These are phyloP conservation scores for Populus euphratica DNA, from an alignment of 345 rosid species.

Conservation along the genomic window DNA sequence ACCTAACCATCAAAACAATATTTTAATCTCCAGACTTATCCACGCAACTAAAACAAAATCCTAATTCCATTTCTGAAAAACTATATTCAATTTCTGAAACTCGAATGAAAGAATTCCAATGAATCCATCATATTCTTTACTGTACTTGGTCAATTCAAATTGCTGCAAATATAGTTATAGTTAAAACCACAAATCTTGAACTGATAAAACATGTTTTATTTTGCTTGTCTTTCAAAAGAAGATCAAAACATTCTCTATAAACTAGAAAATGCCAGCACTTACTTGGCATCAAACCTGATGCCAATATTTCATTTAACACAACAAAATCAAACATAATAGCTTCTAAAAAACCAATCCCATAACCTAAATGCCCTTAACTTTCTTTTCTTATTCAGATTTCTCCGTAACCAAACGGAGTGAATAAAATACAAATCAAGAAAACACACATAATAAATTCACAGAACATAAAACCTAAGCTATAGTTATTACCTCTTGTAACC, in stretches of 20 bases:
- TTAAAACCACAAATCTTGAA: background rate
- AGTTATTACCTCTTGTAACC: slow-evolving; percentile 76
- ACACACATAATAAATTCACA: background rate
- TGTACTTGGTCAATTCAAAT: background rate
- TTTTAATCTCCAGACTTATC: background rate
- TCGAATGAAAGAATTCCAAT: background rate
- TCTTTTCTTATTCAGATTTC: background rate
- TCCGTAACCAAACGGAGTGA: background rate
- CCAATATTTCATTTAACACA: background rate
- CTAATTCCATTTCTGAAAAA: background rate
- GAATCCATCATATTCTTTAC: background rate
- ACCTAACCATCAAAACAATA: slow-evolving; percentile 37
- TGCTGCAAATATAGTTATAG: background rate
- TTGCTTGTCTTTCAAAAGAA: background rate
- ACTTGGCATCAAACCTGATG: background rate
- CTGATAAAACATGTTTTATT: background rate
- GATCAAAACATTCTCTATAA: background rate
- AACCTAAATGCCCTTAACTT: background rate
- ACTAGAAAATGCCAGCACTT: background rate
- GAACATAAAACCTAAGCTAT: background rate
- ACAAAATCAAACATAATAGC: background rate
- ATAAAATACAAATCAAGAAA: background rate
- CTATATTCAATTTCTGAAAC: background rate
- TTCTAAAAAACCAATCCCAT: background rate
- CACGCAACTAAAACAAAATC: background rate